Base-by-base conservation (phyloP, 2,329 filamentous ascomycete species). In the Coniochaeta prunicola region DNA sequence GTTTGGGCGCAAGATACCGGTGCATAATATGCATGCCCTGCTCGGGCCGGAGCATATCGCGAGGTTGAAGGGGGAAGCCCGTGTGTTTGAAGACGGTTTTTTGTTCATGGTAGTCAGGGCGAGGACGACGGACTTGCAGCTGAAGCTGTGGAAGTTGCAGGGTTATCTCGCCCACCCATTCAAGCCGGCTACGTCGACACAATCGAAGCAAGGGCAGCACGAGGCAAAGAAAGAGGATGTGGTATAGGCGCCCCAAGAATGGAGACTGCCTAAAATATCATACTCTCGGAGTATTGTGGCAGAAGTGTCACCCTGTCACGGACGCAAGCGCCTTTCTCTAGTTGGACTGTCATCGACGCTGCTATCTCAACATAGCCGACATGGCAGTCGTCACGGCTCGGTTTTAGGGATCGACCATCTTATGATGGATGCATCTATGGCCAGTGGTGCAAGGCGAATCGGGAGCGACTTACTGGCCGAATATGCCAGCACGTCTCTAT, bases 111-210 rank as follows among this genome's bases (percentile, higher is more conserved):
- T 83, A 58, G 73, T 70, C 61, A 73, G 70, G 64, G 71, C 64
- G 61, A 70, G 73, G 38, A 80, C 77, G 8, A 66, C 74, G 24
- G 68, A 73, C 15, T 55, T 84, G 53, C 80, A 84, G 67, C 59
- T 77, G 58, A 72, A 77, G 57, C 71, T 87, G 8, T 87, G 84
- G 84, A 80, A 78, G 61, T 67, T 87, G 9, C 80, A 86, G 61
- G 82, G 82, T 1, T 87, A 82, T 64, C 53, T 84, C 12, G 54
- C 54, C 15, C 53, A 55, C n/a, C 30, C 28, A 8, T 33, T 34
- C 30, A 7, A 9, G 30, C 13, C 15, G 30, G 19, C 19, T 17
- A 3, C 6, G 21, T 17, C 24, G 24, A 12, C 40, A n/a, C 10
- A 24, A 26, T 30, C 45, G 45, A 30, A 30, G 7, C 15, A 28